A percentile compares a stretch with the other conserved stretches of the same genome.
Evolutionary conservation across 208 protist species (phyloP).

Genomic region (Endotrypanum monterogeii): DNA sequence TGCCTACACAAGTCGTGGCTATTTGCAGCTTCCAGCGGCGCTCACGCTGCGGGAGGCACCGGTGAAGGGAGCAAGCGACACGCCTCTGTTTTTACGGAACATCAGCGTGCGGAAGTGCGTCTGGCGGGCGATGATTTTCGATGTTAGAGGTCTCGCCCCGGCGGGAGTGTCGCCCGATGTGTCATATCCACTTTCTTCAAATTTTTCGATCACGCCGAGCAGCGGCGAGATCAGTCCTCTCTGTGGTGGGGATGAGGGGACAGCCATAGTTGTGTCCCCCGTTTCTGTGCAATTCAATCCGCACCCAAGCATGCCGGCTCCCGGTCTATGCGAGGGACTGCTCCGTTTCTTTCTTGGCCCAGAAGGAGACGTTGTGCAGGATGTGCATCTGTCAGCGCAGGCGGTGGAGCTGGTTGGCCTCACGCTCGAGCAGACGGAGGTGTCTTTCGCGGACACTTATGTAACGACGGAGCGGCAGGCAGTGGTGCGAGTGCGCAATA

Average conservation of each 20-base stretch:
- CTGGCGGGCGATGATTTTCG: constrained; percentile 60
- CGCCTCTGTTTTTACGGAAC: constrained; percentile 93
- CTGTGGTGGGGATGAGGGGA: constrained; percentile 26
- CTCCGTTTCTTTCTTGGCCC: constrained; percentile 86
- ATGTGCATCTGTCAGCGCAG: constrained; percentile 58
- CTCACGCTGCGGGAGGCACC: constrained; percentile 71
- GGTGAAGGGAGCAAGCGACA: constrained; percentile 61
- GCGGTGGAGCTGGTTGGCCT: constrained; percentile 75
- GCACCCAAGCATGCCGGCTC: constrained; percentile 11
- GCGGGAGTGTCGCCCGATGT: background rate
- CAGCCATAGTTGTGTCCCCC: constrained; percentile 32
- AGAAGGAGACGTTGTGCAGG: constrained; percentile 80
- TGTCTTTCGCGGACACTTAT: constrained; percentile 89
- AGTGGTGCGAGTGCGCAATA: constrained; percentile 87
- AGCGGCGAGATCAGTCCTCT: constrained; percentile 74
- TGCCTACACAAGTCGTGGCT: constrained; percentile 80
- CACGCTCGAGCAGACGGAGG: constrained; percentile 46
- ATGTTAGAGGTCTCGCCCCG: constrained; percentile 4
- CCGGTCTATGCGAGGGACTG: constrained; percentile 18
- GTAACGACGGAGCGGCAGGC: constrained; percentile 88
- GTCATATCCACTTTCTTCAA: constrained; percentile 61
- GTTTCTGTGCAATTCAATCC: constrained; percentile 33
- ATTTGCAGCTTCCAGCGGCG: constrained; percentile 78
- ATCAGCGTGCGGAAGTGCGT: constrained; percentile 47
- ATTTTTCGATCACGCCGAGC: constrained; percentile 58